Evolutionary conservation across 2,329 filamentous ascomycete species (phyloP), one percentile per base, ranked within the genome.

Genomic region (Blastomyces emzantsi): DNA sequence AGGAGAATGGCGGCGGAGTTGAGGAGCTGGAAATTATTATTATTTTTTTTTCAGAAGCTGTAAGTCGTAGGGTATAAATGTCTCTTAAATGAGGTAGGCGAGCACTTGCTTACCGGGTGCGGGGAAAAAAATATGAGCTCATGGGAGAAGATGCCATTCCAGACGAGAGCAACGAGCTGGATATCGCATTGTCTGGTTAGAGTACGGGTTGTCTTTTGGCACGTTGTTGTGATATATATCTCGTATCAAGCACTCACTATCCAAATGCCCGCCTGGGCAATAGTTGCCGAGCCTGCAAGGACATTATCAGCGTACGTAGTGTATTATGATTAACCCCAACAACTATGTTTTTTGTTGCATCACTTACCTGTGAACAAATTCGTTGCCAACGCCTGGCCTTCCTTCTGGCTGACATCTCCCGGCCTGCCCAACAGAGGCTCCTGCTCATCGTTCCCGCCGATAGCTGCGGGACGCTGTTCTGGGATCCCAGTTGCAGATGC

Each of bases 61-160:
- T 17, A 51, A n/a, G 19, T 36, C 59, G 64, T 49, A 63, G 43
- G 39, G 8, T 11, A 30, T 30, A 36, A 8, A 36, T 6, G 7
- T 36, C 1, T 6, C 33, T 33, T 7, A 13, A 43, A 5, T 15
- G 41, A 43, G 15, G 41, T 43, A 43, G 39, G 13, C 15, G 13
- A 15, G 41, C 30, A 25, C 11, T 52, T 64, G 64, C 87, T 80
- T 73, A 97, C 86, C 8, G 93, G 93, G 75, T 97, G 93, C 9
- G 88, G 86, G 22, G 90, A 92, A 82, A 97, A 96, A 70, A 96
- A 85, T 49, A 90, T 89, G 66, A 95, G 73, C 39, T 87, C 74
- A 55, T 83, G 81, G 52, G 85, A 83, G 72, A 96, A 85, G 67
- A 97, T 84, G 63, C 84, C 84, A 56, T 85, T 84, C 90, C 91